Conservation (phyloP, 140 eudicot genomes). For the Oenanthe javanica region DNA sequence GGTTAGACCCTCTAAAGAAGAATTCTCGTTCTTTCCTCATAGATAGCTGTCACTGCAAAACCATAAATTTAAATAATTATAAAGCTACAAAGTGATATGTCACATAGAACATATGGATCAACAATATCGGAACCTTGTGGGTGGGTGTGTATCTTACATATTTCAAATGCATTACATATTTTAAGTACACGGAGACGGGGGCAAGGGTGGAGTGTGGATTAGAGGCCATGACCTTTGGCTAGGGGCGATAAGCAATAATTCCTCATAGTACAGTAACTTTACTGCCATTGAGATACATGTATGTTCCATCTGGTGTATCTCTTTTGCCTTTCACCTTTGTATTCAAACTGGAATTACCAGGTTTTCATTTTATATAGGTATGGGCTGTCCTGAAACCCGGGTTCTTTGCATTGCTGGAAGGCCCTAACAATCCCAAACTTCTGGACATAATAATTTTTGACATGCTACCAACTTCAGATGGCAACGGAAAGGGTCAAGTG, state of each 20-base stretch:
- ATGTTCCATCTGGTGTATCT: background rate
- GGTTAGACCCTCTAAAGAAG: too few relatives aligned
- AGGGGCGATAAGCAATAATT: too few relatives aligned
- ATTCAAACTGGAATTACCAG: background rate
- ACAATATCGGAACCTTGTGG: too few relatives aligned
- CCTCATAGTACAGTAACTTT: too few relatives aligned
- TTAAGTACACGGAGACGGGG: too few relatives aligned
- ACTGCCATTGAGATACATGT: background rate
- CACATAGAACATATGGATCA: background rate
- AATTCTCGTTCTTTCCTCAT: too few relatives aligned
- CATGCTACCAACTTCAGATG: slow-evolving; percentile 52
- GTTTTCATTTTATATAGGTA: slow-evolving; percentile 43
- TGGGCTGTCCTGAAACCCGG: slow-evolving; percentile 99
- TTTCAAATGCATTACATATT: too few relatives aligned
- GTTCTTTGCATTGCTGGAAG: slow-evolving; percentile 75
- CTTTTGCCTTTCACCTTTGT: background rate
- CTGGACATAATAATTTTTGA: slow-evolving; percentile 79
- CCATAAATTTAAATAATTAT: too few relatives aligned
- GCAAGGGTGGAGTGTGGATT: background rate
- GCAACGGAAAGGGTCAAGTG: slow-evolving; percentile 35
- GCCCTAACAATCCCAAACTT: slow-evolving; percentile 61
- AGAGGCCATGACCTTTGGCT: background rate
- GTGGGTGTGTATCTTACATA: too few relatives aligned
- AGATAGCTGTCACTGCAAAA: too few relatives aligned
- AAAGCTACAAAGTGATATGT: background rate